Base-by-base conservation (phyloP, 306 rosid species). In the Malus sylvestris region DNA sequence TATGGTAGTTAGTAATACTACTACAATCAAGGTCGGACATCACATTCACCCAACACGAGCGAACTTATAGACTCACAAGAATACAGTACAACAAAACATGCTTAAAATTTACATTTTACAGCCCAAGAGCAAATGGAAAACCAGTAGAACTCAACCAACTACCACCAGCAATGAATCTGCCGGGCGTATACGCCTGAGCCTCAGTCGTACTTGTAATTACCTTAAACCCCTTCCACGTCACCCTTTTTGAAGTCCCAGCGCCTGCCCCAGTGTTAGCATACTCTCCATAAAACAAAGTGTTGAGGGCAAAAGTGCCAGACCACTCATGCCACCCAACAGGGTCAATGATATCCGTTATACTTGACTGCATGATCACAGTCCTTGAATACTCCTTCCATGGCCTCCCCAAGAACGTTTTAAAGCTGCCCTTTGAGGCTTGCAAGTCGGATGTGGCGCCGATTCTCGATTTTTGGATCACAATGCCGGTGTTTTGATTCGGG, bases 341-440 rank as follows among this genome's bases (percentile, higher is more conserved):
- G 52, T 84, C 53, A 40, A 95, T 92, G 35, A 90, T 88, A 53
- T 95, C 83, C 32, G 87, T 78, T 2, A 95, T 92, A 0, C 33
- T 27, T 0, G 86, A 67, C 8, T 90, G 90, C 91, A 95, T 85
- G 4, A 92, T 42, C 71, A 95, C 96, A 5, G 98, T 95, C 67
- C 97, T 89, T 0, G 97, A 92, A 55, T 95, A 95, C 22, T 78
- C 84, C 86, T 95, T 91, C 98, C 98, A 95, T 3, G 98, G 98
- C 75, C 98, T 77, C 0, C 98, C 98, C 1, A 95, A 87, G 38
- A 81, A 95, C 0, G 98, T 87, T 2, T 87, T 86, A 81, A 95
- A 88, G 61, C 64, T 81, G 2, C 73, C 40, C 55, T 85, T 72
- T 9, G 88, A 86, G 3, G 81, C 6, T 29, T 9, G 49, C 69